A percentile compares a stretch with the other conserved stretches of the same genome.
Evolutionary conservation across 148 eudicot species (phyloP).

Genomic region (Vaccinium vitisidaea): DNA sequence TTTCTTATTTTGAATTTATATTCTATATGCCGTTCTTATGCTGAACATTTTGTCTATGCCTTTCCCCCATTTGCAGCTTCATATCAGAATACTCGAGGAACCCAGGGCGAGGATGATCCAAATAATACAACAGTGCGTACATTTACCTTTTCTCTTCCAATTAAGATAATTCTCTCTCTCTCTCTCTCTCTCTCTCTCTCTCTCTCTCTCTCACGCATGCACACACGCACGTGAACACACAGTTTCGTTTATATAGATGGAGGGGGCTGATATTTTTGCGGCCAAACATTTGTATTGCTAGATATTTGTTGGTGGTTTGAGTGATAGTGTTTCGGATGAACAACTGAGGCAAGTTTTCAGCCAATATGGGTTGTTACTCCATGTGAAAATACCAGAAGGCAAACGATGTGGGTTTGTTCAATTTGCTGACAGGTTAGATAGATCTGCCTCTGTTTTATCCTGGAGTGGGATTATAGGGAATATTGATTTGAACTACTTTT

Average conservation of each 20-base stretch:
- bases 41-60: slow-evolving; percentile 12
- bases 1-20: not conserved
- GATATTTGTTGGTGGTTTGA: slow-evolving; percentile 94
- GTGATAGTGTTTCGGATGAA: slow-evolving; percentile 75
- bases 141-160: not conserved
- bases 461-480: not conserved
- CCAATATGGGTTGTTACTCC: slow-evolving; percentile 70
- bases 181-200: not conserved
- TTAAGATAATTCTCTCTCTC: not conserved
- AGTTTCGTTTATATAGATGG: not conserved
- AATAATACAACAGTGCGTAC: slow-evolving; percentile 88
- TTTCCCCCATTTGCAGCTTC: slow-evolving; percentile 54
- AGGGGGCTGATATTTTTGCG: slow-evolving; percentile 10
- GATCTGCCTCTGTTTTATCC: slow-evolving; percentile 7
- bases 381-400: slow-evolving; percentile 88
- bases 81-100: slow-evolving; percentile 67
- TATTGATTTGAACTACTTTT: not conserved
- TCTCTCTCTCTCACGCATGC: not conserved
- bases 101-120: slow-evolving; percentile 84
- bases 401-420: slow-evolving; percentile 97
- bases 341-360: slow-evolving; percentile 74
- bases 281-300: slow-evolving; percentile 28
- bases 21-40: not conserved
- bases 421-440: slow-evolving; percentile 67
- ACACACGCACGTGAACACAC: not conserved